Percentiles rank a stretch among this genome's conserved stretches.
phyloP scores from a whole-genome alignment of 306 rosid species.

The Carpinus fangiana region DNA sequence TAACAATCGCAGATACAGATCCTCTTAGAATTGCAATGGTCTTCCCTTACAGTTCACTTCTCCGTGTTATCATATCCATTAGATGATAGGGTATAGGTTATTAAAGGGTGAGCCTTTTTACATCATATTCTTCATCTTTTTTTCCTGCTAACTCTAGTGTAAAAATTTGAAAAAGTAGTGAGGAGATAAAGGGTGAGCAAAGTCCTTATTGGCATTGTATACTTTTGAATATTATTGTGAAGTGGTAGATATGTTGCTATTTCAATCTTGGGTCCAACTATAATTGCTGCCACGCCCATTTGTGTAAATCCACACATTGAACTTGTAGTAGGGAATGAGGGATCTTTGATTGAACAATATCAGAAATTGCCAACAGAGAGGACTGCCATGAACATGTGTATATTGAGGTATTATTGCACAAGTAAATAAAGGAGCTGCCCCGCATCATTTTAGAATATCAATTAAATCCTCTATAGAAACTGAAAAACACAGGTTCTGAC shows the following conservation, averaged over 20 bases:
- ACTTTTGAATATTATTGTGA: constrained; percentile 32
- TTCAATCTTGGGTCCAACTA: background rate
- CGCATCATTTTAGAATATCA: too few relatives aligned
- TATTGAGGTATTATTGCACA: too few relatives aligned
- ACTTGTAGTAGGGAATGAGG: too few relatives aligned
- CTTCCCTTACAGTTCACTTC: constrained; percentile 41
- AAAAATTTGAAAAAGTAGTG: constrained; percentile 31
- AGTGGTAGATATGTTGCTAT: constrained; percentile 25
- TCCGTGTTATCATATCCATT: constrained; percentile 21
- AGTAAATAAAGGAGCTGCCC: too few relatives aligned
- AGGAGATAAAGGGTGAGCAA: constrained; percentile 25
- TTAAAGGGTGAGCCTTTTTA: constrained; percentile 18
- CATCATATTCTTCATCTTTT: constrained; percentile 22
- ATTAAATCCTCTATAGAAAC: too few relatives aligned
- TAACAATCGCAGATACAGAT: constrained; percentile 19
- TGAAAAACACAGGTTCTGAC: too few relatives aligned
- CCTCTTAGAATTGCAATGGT: constrained; percentile 11
- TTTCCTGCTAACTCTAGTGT: constrained; percentile 31
- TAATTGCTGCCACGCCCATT: background rate
- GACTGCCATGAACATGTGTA: too few relatives aligned
- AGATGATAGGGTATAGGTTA: constrained; percentile 26
- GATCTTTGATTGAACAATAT: background rate
- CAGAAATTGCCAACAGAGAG: background rate
- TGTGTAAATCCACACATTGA: background rate
- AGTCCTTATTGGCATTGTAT: constrained; percentile 9